Evolutionary conservation across 768 basidiomycete species (phyloP), one percentile per base, ranked within the genome.

Genomic region (Pholiota conissans): DNA sequence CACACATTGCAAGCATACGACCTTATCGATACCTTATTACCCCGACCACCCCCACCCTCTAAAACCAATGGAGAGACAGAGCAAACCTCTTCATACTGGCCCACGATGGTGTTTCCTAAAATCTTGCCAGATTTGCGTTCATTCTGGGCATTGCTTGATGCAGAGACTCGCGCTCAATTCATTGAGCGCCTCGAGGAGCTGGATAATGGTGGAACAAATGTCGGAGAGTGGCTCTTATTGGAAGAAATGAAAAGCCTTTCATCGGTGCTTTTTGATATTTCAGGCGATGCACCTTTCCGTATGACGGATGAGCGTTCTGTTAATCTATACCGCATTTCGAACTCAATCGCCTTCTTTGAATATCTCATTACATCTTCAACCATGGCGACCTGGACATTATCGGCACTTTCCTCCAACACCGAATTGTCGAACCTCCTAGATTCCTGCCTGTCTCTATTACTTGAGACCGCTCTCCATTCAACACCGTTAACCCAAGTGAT

Each of bases 191-290:
- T 92, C 2, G 73, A 81, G 20, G 73, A 68, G 16, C 69, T 91
- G 13, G 91, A 93, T 60, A 68, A 75, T 5, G 84, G 82, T 2
- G 68, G 76, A 24, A 69, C 81, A 20, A 85, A 84, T 3, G 70
- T 89, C 2, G 86, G 83, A 16, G 86, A 89, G 58, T 93, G 89
- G 89, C 63, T 92, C 24, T 63, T 93, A 8, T 64, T 71, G n/a
- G 83, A 87, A 60, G 87, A 89, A 58, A 63, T 88, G 57, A 84
- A 82, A 66, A 71, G 76, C n/a, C 70, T 88, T 45, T 70, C 70
- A 6, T 68, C 67, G 11, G 65, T 71, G 20, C 70, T 84, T 20
- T 24, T 18, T 22, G 37, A 54, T 24, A 14, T 59, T 18, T 35
- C n/a, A 30, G 53, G 55, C 20, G n/a, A 26, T 24, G 22, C 45